Evolutionary conservation across 2,329 filamentous ascomycete genomes (phyloP).

Genomic region (Lojkania enalia): DNA sequence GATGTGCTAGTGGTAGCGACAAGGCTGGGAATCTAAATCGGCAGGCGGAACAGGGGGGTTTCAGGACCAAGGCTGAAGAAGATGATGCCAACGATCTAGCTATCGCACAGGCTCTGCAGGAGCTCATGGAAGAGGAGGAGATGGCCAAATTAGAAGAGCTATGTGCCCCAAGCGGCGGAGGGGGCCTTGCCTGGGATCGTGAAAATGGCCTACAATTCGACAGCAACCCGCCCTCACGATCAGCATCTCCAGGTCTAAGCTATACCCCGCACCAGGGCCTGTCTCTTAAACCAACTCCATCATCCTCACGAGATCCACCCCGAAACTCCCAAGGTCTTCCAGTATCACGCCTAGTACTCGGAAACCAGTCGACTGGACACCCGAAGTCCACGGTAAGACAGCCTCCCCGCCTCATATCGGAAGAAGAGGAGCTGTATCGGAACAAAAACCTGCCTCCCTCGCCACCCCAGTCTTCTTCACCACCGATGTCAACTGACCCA

Average conservation of each 20-base stretch:
- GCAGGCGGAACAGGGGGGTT: conserved; percentile 69
- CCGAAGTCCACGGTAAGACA: conserved; percentile 16
- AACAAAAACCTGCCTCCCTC: conserved; percentile 35
- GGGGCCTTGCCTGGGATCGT: conserved; percentile 42
- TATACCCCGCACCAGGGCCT: conserved; percentile 42
- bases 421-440: conserved; percentile 30
- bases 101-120: conserved; percentile 82
- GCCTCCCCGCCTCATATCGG: conserved; percentile 29
- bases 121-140: conserved; percentile 81
- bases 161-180: conserved; percentile 44
- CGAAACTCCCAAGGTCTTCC: conserved; percentile 31
- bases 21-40: conserved; percentile 68
- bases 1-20: conserved; percentile 74
- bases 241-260: conserved; percentile 52
- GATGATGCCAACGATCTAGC: conserved; percentile 87
- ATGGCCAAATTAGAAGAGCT: conserved; percentile 53
- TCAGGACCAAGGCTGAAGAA: conserved; percentile 81
- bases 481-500: conserved; percentile 29
- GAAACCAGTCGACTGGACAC: conserved; percentile 17
- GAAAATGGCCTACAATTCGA: conserved; percentile 43
- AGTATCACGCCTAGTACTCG: conserved; percentile 39
- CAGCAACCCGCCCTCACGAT: conserved; percentile 49
- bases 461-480: conserved; percentile 32
- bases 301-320: conserved; percentile 15
- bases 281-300: conserved; percentile 22